Evolutionary conservation across 2,329 filamentous ascomycete species (phyloP), one percentile per base, ranked within the genome.

Genomic region (Microsporum canis): DNA sequence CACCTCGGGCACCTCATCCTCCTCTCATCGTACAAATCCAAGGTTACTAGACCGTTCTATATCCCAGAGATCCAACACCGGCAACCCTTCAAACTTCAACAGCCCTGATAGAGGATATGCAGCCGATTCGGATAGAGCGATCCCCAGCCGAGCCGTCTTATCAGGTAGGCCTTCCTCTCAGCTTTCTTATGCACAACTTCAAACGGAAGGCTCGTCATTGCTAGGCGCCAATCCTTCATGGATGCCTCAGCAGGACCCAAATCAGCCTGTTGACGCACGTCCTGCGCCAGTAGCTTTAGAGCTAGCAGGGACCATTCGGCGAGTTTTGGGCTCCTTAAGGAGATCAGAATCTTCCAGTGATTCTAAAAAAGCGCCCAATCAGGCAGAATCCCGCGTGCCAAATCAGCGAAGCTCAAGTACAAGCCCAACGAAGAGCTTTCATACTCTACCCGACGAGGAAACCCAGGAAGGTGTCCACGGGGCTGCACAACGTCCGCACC

Each of bases 321-420:
- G 86, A 41, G 85, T 86, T 8, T 82, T 89, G 45, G 80, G 71
- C 73, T 61, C 72, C 65, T 67, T 68, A 66, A 67, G 66, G 56
- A 71, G 57, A 57, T 58, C 57, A 23, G 64, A 63, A 55, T 58
- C 59, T 31, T 23, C 45, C 41, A n/a, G 39, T 6, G 61, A 27
- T 12, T 45, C 47, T 29, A 57, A 34, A 23, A 55, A 60, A 60
- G 14, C 43, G 27, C 27, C 31, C 8, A 49, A 33, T 17, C 38
- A 34, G n/a, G 14, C 38, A 17, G 51, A 57, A 17, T 33, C 57
- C 8, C 17, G 39, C 5, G 43, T 45, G 2, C 45, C 59, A 58
- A 61, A 61, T 23, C 59, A 65, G 33, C 60, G 64, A 12, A 68
- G 68, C 51, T 59, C 61, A 33, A 70, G 71, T 5, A 66, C 68